Conservation (phyloP, 2,329 filamentous ascomycete species). For the Colletotrichum sp. region DNA sequence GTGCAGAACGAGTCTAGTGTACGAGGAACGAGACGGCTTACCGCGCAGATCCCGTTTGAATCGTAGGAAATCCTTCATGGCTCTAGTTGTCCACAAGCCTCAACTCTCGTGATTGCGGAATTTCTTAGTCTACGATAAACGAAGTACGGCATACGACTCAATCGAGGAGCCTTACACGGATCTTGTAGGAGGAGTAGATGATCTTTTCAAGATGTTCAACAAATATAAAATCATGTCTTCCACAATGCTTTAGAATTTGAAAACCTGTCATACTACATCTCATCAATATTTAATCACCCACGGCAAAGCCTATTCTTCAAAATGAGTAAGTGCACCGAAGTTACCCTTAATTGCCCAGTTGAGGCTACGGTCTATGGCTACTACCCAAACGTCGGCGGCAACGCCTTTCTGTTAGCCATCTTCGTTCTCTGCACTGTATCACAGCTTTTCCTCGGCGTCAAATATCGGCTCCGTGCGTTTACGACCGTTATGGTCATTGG, state of each 20-base stretch:
- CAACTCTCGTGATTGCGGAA: not conserved
- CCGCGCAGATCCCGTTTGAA: not conserved
- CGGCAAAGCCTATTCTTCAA: not conserved
- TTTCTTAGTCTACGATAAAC: not conserved
- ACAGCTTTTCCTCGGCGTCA: not conserved
- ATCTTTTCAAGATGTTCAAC: not conserved
- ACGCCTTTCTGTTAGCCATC: not conserved
- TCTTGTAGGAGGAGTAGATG: too few species aligned
- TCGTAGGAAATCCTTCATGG: not conserved
- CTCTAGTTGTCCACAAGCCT: not conserved
- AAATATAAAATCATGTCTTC: not conserved
- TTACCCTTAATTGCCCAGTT: not conserved
- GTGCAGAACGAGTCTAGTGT: not conserved
- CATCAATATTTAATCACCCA: not conserved
- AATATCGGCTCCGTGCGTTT: not conserved
- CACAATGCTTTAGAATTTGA: not conserved
- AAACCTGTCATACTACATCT: fast-evolving
- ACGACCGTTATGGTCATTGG: slow-evolving; percentile 6
- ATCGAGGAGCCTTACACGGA: not conserved
- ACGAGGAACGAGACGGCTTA: not conserved
- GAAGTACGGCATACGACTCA: not conserved
- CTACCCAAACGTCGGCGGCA: not conserved
- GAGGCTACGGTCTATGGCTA: not conserved
- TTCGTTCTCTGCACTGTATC: not conserved
- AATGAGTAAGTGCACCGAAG: not conserved